Base-by-base conservation (phyloP, 306 rosid genomes). In the Quercus cerris region DNA sequence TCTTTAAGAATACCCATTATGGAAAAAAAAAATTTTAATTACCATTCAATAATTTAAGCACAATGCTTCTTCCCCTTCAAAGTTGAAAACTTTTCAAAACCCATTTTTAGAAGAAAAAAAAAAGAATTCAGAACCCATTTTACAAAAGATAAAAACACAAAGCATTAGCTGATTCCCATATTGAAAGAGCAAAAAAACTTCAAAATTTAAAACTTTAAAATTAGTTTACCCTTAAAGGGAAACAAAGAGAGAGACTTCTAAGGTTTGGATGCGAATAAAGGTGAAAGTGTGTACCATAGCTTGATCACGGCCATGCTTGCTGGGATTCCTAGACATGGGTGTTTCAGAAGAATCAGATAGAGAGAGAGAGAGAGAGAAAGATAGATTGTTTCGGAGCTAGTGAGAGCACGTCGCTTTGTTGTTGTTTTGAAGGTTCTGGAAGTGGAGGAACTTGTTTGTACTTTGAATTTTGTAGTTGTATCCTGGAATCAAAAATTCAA, bases 241-340 rank as follows among this genome's bases (percentile, higher is more conserved):
- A 35, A 67, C 71, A 31, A 61, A 75, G 33, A 13, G 52, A 8
- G 56, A 75, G 51, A 75, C 14, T 3, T 30, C 30, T 5, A 20
- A 58, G 70, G 72, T 19, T 33, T 8, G 52, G 4, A 22, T 10
- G 49, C 3, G 15, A 17, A 33, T 6, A 9, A 33, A 52, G 57
- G 77, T 28, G 33, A 33, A 31, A 56, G 27, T 41, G 46, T 7
- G 46, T 85, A 88, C 91, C 91, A 81, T 80, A 81, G 84, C 75
- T 57, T 83, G 77, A 62, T 88, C 89, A 38, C 91, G 89, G 18
- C 84, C 84, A 84, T 88, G 91, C 84, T 88, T 88, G 79, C 73
- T 84, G 52, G 89, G 85, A 75, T 71, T 81, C 79, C 86, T 67
- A 56, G 87, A 89, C 91, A 88, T 88, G 77, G 46, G 75, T 1